Percentiles rank a stretch among this genome's conserved stretches.
Conservation (phyloP, 148 eudicot species). For the Chenopodium album region DNA sequence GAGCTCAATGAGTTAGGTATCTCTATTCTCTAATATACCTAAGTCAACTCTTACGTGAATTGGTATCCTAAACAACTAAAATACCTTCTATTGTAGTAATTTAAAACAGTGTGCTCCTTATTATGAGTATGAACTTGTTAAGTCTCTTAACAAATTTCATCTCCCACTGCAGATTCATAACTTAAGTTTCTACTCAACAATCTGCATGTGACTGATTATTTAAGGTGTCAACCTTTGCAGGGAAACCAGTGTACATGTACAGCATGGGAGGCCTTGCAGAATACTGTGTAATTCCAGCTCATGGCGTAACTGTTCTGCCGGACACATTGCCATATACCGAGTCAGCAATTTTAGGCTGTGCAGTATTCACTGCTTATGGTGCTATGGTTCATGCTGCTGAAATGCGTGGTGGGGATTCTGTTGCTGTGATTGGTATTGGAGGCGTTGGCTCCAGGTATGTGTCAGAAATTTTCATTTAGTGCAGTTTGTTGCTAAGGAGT, state of each 20-base stretch:
- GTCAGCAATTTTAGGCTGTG: constrained; percentile 97
- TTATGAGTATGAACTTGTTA: too few species aligned
- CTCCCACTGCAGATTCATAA: not conserved
- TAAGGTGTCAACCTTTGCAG: constrained; percentile 36
- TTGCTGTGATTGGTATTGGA: constrained; percentile 96
- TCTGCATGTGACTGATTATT: not conserved
- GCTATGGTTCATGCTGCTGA: constrained; percentile 99
- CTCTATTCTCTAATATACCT: too few species aligned
- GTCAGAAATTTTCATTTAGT: constrained; percentile 11
- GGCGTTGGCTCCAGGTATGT: constrained; percentile 98
- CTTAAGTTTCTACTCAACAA: not conserved
- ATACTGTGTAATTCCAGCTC: constrained; percentile 89
- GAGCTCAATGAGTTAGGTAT: not conserved
- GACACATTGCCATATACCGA: constrained; percentile 88
- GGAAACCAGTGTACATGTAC: constrained; percentile 97
- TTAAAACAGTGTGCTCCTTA: too few species aligned
- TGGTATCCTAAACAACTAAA: too few species aligned
- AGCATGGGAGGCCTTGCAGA: constrained; percentile 99
- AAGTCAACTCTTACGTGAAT: too few species aligned
- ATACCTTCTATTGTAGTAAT: too few species aligned
- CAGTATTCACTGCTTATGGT: constrained; percentile 98
- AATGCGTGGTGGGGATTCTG: constrained; percentile 86
- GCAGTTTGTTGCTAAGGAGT: not conserved
- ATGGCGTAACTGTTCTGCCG: constrained; percentile 75
- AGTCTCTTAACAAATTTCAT: not conserved